A percentile compares a stretch with the other conserved stretches of the same genome.
Evolutionary conservation across 441 rosid genomes (phyloP).

Genomic region (Pelargonium cotyledonis): DNA sequence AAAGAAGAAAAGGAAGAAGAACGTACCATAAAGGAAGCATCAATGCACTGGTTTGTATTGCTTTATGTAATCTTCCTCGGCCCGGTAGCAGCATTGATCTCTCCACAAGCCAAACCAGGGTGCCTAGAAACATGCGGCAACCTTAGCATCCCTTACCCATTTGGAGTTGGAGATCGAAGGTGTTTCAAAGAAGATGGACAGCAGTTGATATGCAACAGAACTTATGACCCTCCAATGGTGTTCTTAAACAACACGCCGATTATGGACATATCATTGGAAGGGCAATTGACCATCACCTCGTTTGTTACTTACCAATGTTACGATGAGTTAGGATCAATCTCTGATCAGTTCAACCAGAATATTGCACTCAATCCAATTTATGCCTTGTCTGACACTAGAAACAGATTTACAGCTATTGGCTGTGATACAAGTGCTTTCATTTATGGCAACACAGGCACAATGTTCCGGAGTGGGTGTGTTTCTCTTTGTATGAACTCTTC

Average conservation of each 20-base stretch:
- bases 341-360: neutral
- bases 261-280: slow-evolving; percentile 1
- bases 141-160: slow-evolving; percentile 19
- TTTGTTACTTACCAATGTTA: slow-evolving; percentile 6
- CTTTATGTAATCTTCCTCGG: neutral
- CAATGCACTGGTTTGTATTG: neutral
- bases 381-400: slow-evolving; percentile 17
- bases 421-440: slow-evolving; percentile 17
- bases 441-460: neutral
- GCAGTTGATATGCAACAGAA: neutral
- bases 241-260: neutral
- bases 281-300: slow-evolving; percentile 11
- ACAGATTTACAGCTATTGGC: slow-evolving; percentile 26
- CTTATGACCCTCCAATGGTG: neutral
- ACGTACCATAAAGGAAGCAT: neutral
- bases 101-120: neutral
- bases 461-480: slow-evolving; percentile 14
- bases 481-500: slow-evolving; percentile 12
- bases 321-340: neutral
- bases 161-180: slow-evolving; percentile 7
- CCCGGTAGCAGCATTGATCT: neutral
- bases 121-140: slow-evolving; percentile 19
- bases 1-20: neutral
- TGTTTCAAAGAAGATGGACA: slow-evolving; percentile 5
- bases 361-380: neutral